phyloP scores from a whole-genome alignment of 257 asterid genomes.

The Jacaranda copaia region DNA sequence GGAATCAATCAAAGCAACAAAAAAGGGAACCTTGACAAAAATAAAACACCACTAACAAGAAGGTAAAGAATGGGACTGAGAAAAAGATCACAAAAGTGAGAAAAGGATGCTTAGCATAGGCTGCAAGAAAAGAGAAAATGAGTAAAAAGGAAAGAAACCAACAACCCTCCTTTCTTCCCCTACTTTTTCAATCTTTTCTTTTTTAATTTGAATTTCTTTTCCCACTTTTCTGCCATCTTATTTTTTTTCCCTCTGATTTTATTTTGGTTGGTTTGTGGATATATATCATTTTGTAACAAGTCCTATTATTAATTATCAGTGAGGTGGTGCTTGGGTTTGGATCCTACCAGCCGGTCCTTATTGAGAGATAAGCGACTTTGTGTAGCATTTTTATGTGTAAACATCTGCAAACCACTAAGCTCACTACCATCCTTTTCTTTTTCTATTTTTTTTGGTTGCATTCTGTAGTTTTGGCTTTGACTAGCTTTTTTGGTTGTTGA shows the following conservation, averaged over 20 bases:
- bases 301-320: constrained; percentile 48
- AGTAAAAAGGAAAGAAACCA: constrained; percentile 44
- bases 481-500: constrained; percentile 46
- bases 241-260: constrained; percentile 32
- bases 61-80: constrained; percentile 57
- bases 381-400: constrained; percentile 35
- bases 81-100: constrained; percentile 50
- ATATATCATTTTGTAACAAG: constrained; percentile 42
- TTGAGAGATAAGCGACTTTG: constrained; percentile 30
- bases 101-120: constrained; percentile 74
- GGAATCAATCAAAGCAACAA: constrained; percentile 52
- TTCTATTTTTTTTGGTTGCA: constrained; percentile 16
- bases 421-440: constrained; percentile 1
- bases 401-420: constrained; percentile 49
- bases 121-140: constrained; percentile 66
- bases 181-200: constrained; percentile 48
- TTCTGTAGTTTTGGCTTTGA: constrained; percentile 57
- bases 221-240: constrained; percentile 28
- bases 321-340: constrained; percentile 67
- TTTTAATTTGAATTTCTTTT: too few relatives aligned
- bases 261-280: constrained; percentile 40
- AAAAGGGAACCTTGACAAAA: constrained; percentile 28
- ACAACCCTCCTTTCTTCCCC: constrained; percentile 47
- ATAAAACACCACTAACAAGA: constrained; percentile 27
- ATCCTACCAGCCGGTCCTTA: constrained; percentile 73